Conservation (phyloP, 1,139 yeast genomes). For the Ogataea hybrid region DNA sequence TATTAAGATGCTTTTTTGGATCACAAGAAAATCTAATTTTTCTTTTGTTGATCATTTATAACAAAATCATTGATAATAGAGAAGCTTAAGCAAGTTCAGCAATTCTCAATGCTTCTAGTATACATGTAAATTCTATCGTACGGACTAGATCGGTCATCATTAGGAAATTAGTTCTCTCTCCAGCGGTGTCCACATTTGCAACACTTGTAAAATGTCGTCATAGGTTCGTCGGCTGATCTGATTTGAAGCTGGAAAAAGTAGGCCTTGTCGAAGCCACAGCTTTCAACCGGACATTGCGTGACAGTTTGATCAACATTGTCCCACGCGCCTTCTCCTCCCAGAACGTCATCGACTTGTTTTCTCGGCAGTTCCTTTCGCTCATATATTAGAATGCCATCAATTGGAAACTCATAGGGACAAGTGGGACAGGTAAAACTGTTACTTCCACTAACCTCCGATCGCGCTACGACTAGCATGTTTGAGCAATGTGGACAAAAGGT, state of each 20-base stretch:
- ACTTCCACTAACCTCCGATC: constrained; percentile 35
- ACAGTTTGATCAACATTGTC: constrained; percentile 92
- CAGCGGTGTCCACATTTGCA: constrained; percentile 91
- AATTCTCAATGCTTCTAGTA: background rate
- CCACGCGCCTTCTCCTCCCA: constrained; percentile 98
- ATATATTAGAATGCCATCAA: constrained; percentile 76
- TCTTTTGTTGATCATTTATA: too few relatives aligned
- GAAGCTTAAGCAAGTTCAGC: too few relatives aligned
- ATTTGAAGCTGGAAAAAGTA: constrained; percentile 96
- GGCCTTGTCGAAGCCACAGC: constrained; percentile 88
- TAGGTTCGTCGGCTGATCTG: constrained; percentile 88
- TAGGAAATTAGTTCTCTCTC: constrained; percentile 72
- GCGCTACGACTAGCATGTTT: constrained; percentile 68
- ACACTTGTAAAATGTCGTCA: constrained; percentile 96
- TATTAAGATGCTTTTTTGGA: too few relatives aligned
- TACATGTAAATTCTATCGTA: background rate
- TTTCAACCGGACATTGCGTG: constrained; percentile 85
- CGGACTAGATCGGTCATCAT: too few relatives aligned
- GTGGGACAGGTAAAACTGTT: constrained; percentile 78
- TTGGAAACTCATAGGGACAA: constrained; percentile 92
- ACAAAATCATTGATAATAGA: too few relatives aligned
- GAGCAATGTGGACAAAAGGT: constrained; percentile 94
- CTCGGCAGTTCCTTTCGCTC: constrained; percentile 81
- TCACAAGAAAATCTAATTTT: too few relatives aligned
- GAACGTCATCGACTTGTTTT: constrained; percentile 92